A percentile compares a stretch with the other conserved stretches of the same genome.
These are phyloP conservation scores for Penicillium hordei DNA, from an alignment of 2,329 filamentous ascomycete species.

Conservation along the genomic window DNA sequence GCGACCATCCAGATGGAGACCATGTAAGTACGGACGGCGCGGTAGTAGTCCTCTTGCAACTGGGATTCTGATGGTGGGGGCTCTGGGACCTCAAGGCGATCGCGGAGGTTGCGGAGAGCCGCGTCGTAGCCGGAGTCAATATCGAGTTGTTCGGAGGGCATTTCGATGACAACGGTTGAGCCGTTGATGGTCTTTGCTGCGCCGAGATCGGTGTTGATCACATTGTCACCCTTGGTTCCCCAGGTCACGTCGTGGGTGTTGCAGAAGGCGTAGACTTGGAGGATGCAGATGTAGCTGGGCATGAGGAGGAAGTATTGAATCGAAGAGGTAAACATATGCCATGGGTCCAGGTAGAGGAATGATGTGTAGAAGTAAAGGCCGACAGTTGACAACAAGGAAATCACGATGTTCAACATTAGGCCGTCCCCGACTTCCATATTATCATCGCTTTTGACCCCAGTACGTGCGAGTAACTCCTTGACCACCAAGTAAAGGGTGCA, in stretches of 20 bases:
- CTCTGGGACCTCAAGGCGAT: slow-evolving; percentile 77
- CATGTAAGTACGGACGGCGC: slow-evolving; percentile 96
- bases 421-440: slow-evolving; percentile 70
- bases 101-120: slow-evolving; percentile 90
- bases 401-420: slow-evolving; percentile 90
- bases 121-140: slow-evolving; percentile 98
- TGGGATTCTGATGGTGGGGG: slow-evolving; percentile 68
- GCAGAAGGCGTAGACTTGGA: slow-evolving; percentile 98
- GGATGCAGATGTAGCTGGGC: slow-evolving; percentile 90
- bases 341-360: slow-evolving; percentile 94
- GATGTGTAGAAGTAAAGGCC: slow-evolving; percentile 96
- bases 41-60: slow-evolving; percentile 97
- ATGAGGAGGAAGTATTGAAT: slow-evolving; percentile 90
- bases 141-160: slow-evolving; percentile 96
- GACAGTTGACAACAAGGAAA: slow-evolving; percentile 83
- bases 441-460: slow-evolving; percentile 48
- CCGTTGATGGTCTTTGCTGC: slow-evolving; percentile 74
- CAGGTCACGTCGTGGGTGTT: slow-evolving; percentile 99
- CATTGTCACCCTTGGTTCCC: slow-evolving; percentile 98
- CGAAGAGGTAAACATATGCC: slow-evolving; percentile 96
- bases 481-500: slow-evolving; percentile 86
- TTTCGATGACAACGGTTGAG: slow-evolving; percentile 86
- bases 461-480: slow-evolving; percentile 64
- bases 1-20: slow-evolving; percentile 90
- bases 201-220: slow-evolving; percentile 88